Percentiles rank a stretch among this genome's conserved stretches.
phyloP scores from a whole-genome alignment of 1,284 basidiomycete species.

The Melampsora larici-populina region DNA sequence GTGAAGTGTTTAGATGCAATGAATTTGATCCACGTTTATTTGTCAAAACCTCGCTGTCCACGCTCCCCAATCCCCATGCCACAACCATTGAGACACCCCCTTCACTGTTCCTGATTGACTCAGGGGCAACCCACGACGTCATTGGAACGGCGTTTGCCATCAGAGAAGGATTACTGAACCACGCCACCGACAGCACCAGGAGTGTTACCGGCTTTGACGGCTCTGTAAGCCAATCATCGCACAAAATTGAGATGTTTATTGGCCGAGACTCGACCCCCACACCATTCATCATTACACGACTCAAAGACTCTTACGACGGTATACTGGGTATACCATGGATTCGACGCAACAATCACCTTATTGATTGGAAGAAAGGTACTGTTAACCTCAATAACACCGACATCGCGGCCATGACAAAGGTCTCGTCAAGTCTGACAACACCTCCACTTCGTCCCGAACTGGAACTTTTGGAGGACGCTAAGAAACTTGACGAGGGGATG shows the following conservation, averaged over 20 bases:
- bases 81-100: background rate
- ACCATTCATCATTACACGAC: background rate
- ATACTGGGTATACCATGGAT: conserved; percentile 7
- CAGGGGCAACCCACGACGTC: background rate
- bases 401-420: background rate
- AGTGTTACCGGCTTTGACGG: background rate
- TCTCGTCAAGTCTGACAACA: background rate
- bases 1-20: background rate
- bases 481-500: conserved; percentile 5
- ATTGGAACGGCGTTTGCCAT: background rate
- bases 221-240: background rate
- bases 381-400: too few relatives aligned
- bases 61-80: background rate
- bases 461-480: conserved; percentile 10
- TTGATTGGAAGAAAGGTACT: background rate
- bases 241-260: background rate
- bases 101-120: background rate
- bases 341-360: background rate
- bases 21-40: conserved; percentile 3
- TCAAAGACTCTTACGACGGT: conserved; percentile 1
- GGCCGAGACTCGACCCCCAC: background rate
- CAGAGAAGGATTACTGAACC: background rate
- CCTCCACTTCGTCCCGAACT: too few relatives aligned
- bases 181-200: background rate
- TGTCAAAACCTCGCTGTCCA: background rate